These are phyloP conservation scores for Rhodomyrtus psidioides DNA, from an alignment of 441 rosid genomes.

Conservation along the genomic window DNA sequence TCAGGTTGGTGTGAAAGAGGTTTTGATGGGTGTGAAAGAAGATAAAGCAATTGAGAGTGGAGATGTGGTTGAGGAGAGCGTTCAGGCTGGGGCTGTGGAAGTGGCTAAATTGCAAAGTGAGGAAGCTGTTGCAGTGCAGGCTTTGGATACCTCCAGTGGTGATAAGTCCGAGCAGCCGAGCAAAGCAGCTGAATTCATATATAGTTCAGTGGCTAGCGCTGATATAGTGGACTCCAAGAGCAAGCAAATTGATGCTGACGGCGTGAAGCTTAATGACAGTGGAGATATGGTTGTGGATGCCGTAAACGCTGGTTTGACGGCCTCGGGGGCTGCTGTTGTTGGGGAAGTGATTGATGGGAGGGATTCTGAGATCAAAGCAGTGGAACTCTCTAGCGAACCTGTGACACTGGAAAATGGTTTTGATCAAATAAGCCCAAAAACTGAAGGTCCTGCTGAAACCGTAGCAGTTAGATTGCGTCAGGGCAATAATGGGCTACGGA, in stretches of 20 bases:
- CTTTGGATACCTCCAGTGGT: background rate
- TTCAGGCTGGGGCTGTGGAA: conserved; percentile 1
- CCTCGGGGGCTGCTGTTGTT: conserved; percentile 27
- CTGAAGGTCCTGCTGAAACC: conserved; percentile 13
- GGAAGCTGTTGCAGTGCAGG: background rate
- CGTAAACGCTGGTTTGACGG: conserved; percentile 19
- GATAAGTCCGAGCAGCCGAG: background rate
- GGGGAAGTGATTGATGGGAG: conserved; percentile 29
- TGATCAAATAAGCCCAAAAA: conserved; percentile 22
- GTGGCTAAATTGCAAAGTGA: background rate
- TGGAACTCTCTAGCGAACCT: conserved; percentile 13
- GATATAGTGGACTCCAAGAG: background rate
- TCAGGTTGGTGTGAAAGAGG: background rate
- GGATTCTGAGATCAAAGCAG: conserved; percentile 21
- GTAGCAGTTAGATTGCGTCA: conserved; percentile 8
- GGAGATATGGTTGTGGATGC: conserved; percentile 30
- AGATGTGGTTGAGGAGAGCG: conserved; percentile 9
- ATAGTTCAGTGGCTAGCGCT: background rate
- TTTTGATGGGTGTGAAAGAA: background rate
- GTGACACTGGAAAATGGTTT: conserved; percentile 39
- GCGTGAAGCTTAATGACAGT: conserved; percentile 16
- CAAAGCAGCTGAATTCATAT: background rate
- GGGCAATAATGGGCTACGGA: conserved; percentile 9
- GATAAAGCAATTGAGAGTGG: background rate
- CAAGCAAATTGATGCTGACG: conserved; percentile 24